phyloP scores from a whole-genome alignment of 2,329 filamentous ascomycete genomes.

The Thermothelomyces thermophilus region DNA sequence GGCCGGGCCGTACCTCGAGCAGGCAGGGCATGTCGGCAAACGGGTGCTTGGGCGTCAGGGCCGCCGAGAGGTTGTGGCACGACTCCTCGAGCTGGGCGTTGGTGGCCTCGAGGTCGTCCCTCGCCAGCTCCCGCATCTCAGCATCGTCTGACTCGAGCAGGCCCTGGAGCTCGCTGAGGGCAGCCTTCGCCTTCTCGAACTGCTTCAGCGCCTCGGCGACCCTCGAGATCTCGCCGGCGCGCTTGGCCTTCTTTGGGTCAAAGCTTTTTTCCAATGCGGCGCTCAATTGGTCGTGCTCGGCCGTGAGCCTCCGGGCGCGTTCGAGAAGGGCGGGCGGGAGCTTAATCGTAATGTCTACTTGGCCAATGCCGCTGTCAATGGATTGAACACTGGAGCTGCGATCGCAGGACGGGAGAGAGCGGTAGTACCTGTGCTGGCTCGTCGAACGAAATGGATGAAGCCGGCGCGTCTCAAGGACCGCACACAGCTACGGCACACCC shows the following conservation, averaged over 20 bases:
- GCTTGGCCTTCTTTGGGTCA: constrained; percentile 51
- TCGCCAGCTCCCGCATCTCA: constrained; percentile 71
- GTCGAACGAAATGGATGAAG: constrained; percentile 32
- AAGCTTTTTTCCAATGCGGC: constrained; percentile 46
- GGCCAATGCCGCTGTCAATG: constrained; percentile 4
- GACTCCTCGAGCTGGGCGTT: constrained; percentile 55
- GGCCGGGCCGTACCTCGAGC: constrained; percentile 85
- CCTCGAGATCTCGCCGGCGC: constrained; percentile 53
- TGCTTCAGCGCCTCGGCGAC: constrained; percentile 52
- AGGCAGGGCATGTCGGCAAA: constrained; percentile 87
- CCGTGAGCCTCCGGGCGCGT: constrained; percentile 51
- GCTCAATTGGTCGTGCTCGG: constrained; percentile 52
- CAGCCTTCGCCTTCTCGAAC: constrained; percentile 49
- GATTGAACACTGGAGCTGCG: constrained; percentile 8
- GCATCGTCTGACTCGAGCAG: constrained; percentile 48
- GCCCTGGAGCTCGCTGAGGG: constrained; percentile 46
- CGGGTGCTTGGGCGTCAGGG: constrained; percentile 79
- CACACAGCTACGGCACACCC: constrained; percentile 47
- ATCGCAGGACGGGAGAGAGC: constrained; percentile 5
- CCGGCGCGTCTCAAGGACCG: constrained; percentile 30
- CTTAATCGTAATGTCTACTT: constrained; percentile 27
- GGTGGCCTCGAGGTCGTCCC: constrained; percentile 72
- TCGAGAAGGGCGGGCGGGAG: constrained; percentile 52
- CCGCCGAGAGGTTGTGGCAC: constrained; percentile 61
- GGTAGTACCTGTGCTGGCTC: constrained; percentile 41